Evolutionary conservation across 2,329 filamentous ascomycete species (phyloP), one percentile per base, ranked within the genome.

Genomic region (Didymella sp.): DNA sequence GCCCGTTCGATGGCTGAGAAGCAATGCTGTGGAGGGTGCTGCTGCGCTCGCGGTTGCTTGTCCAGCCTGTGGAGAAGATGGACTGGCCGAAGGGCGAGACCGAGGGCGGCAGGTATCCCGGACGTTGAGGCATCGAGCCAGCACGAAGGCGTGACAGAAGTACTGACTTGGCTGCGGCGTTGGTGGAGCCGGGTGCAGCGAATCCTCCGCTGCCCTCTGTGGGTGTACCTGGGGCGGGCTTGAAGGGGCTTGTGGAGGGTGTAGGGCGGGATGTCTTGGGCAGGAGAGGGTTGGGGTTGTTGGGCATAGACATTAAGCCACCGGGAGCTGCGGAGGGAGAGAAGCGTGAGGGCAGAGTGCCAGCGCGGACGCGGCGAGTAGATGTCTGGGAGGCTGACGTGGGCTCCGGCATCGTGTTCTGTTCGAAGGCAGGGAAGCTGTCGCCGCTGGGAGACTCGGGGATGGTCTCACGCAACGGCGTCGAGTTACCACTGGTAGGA

Each of bases 311-410:
- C 68, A 88, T 83, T 51, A 88, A 76, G 25, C 85, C 84, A 25
- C 74, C 88, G 55, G 85, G 81, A 5, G 85, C 84, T 49, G 87
- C 87, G 24, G 89, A 89, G 15, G 91, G 89, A 27, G 93, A 92
- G 74, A 99, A 96, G 62, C 94, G 86, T 42, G 95, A 98, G 21
- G 95, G 95, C n/a, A 99, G 88, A 3, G 95, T 99, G 65, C 95
- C 95, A 59, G 95, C 95, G 75, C 95, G 87, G 67, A 92, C 89
- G 73, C 95, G 88, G 63, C 95, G 87, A 44, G 87, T 85, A 68
- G 89, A 84, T 53, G 81, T 79, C 66, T 89, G 87, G 59, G 89
- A 74, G 56, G 81, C 84, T 54, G 69, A 67, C 55, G 71, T 53
- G 62, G 88, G 85, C 63, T 89, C 85, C 8, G 88, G 84, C 38